A percentile compares a stretch with the other conserved stretches of the same genome.
Conservation (phyloP, 306 rosid species). For the Lathyrus aphaca region DNA sequence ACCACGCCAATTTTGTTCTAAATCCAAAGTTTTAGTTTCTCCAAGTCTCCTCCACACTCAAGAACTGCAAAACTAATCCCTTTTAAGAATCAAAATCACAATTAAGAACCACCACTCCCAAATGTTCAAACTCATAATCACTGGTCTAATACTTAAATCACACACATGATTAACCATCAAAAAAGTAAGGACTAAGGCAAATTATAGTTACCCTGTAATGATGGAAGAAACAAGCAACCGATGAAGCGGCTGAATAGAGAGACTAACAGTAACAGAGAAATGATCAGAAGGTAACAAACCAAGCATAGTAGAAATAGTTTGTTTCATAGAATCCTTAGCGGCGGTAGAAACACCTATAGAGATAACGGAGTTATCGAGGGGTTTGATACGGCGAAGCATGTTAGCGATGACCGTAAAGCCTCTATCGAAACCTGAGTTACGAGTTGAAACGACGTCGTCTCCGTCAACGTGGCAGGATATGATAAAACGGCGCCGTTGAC, state of each 20-base stretch:
- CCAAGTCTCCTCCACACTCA: neutral
- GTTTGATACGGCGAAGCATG: constrained; percentile 83
- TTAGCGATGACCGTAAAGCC: constrained; percentile 87
- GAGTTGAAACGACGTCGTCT: constrained; percentile 86
- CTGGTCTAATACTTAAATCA: neutral
- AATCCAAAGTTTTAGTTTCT: neutral
- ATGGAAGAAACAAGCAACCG: constrained; percentile 84
- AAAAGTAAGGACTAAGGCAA: neutral
- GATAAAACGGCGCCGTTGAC: constrained; percentile 34
- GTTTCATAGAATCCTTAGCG: constrained; percentile 90
- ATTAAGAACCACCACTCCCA: neutral
- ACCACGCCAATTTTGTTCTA: neutral
- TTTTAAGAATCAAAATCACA: neutral
- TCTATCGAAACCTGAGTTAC: constrained; percentile 64
- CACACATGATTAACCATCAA: neutral
- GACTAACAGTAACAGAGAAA: constrained; percentile 70
- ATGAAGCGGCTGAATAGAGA: constrained; percentile 67
- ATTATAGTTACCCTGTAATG: constrained; percentile 67
- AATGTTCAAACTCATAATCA: too few relatives aligned
- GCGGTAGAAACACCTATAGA: constrained; percentile 81
- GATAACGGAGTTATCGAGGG: constrained; percentile 78
- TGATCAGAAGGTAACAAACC: constrained; percentile 92
- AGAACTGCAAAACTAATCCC: neutral
- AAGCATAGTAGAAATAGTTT: constrained; percentile 93
- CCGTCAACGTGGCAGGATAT: constrained; percentile 70